These are phyloP conservation scores for Solanum sejunctum DNA, from an alignment of 257 asterid genomes.

Conservation along the genomic window DNA sequence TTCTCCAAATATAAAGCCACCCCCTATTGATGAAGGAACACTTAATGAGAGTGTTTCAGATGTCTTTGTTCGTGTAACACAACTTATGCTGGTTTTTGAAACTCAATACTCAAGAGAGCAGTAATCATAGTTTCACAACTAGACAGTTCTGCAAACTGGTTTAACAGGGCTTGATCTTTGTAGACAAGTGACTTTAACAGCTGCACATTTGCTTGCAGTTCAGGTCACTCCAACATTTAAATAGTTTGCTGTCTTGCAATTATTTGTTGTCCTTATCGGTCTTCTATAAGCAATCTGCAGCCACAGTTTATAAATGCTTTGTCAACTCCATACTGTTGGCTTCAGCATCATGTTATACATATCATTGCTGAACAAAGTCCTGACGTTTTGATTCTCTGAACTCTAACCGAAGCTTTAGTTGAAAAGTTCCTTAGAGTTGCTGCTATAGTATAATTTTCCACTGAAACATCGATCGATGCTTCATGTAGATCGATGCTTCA, in stretches of 20 bases:
- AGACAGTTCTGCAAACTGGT: slow-evolving; percentile 75
- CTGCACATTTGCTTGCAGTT: neutral
- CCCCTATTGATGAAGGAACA: slow-evolving; percentile 77
- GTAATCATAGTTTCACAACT: slow-evolving; percentile 71
- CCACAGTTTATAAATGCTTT: slow-evolving; percentile 62
- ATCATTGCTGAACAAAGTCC: neutral
- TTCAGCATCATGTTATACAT: no score
- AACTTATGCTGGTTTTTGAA: slow-evolving; percentile 89
- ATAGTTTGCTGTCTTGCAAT: neutral
- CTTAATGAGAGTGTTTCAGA: slow-evolving; percentile 87
- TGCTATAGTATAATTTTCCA: neutral
- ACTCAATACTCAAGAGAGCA: slow-evolving; percentile 60
- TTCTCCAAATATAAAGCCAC: slow-evolving; percentile 69
- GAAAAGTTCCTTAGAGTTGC: neutral
- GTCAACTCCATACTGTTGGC: neutral
- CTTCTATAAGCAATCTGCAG: slow-evolving; percentile 56
- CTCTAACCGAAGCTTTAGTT: neutral
- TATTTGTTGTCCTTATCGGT: neutral
- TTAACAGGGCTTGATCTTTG: slow-evolving; percentile 69
- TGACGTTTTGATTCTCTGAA: neutral
- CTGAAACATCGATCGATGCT: neutral
- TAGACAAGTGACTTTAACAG: slow-evolving; percentile 30
- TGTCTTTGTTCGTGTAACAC: slow-evolving; percentile 91
- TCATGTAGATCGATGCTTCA: neutral
- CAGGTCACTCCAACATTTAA: neutral